Percentiles rank a stretch among this genome's conserved stretches.
Evolutionary conservation across 2,329 filamentous ascomycete species (phyloP).

Genomic region (Diatrype stigma): DNA sequence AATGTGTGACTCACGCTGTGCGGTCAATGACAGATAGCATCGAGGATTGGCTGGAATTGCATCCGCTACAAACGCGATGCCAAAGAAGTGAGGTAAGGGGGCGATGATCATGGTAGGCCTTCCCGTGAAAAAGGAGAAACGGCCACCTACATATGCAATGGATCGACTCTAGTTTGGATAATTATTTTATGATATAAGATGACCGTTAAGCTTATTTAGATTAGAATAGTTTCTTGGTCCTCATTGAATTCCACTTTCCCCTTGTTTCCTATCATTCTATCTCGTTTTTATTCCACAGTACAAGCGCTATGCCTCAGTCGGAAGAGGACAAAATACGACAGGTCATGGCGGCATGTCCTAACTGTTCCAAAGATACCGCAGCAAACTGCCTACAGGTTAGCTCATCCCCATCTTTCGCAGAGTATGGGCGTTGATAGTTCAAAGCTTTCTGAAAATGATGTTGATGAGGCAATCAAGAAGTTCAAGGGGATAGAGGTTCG

Average conservation of each 20-base stretch:
- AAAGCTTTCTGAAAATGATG: slow-evolving; percentile 7
- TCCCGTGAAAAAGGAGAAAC: not conserved
- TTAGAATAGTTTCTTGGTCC: not conserved
- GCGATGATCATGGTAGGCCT: not conserved
- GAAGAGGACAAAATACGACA: not conserved
- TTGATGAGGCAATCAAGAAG: slow-evolving; percentile 3
- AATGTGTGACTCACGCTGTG: too few relatives aligned
- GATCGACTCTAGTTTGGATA: too few relatives aligned
- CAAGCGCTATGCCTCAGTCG: not conserved
- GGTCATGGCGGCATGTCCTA: slow-evolving; percentile 2
- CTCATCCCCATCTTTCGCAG: not conserved
- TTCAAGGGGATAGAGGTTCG: slow-evolving; percentile 7
- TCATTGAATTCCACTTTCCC: not conserved
- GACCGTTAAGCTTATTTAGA: not conserved
- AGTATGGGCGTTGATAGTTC: not conserved
- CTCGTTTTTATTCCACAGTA: not conserved
- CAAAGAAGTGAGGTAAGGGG: not conserved
- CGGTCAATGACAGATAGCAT: too few relatives aligned
- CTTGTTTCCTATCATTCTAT: not conserved
- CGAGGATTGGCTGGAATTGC: not conserved
- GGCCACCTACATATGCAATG: not conserved
- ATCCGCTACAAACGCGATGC: slow-evolving; percentile 1
- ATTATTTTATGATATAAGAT: not conserved
- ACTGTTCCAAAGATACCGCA: slow-evolving; percentile 5
- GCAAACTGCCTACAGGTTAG: slow-evolving; percentile 6